Percentiles rank a stretch among this genome's conserved stretches.
These are phyloP conservation scores for Cyclaneusma minus DNA, from an alignment of 2,329 filamentous ascomycete species.

Conservation along the genomic window DNA sequence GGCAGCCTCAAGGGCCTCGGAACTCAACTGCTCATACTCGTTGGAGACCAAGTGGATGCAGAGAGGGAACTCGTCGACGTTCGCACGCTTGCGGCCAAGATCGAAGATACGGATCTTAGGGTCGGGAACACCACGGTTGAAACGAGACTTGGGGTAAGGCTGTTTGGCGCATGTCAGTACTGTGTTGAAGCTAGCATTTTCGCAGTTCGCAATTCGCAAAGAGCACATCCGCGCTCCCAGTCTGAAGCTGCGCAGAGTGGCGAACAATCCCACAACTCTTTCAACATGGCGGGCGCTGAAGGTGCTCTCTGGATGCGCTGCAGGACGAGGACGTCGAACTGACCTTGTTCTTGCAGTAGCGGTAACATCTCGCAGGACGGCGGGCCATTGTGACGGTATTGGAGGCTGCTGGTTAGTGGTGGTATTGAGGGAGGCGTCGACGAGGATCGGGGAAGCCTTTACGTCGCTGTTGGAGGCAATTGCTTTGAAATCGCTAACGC, in stretches of 20 bases:
- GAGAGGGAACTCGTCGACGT: constrained; percentile 98
- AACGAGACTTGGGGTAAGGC: constrained; percentile 99
- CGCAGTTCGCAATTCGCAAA: too few relatives aligned
- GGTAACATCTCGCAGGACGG: constrained; percentile 98
- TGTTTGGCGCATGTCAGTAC: constrained; percentile 23
- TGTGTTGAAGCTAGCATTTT: too few relatives aligned
- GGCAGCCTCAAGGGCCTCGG: constrained; percentile 97
- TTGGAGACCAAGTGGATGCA: constrained; percentile 99
- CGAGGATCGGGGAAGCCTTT: constrained; percentile 5
- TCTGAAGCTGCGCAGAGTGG: too few relatives aligned
- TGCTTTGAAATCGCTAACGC: too few relatives aligned
- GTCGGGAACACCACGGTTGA: constrained; percentile 96
- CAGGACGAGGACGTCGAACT: too few relatives aligned
- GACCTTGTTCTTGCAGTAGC: constrained; percentile 99
- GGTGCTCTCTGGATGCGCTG: too few relatives aligned
- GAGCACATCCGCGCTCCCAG: too few relatives aligned
- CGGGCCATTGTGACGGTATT: constrained; percentile 89
- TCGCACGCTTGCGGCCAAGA: constrained; percentile 95
- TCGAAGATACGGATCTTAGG: constrained; percentile 93
- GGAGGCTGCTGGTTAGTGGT: constrained; percentile 30
- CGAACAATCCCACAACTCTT: too few relatives aligned
- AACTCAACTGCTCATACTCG: constrained; percentile 99
- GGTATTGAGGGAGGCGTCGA: constrained; percentile 19
- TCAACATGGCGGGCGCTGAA: too few relatives aligned
- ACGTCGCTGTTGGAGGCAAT: too few relatives aligned